Evolutionary conservation across 768 basidiomycete species (phyloP), one percentile per base, ranked within the genome.

Genomic region (Trametopsis cervina): DNA sequence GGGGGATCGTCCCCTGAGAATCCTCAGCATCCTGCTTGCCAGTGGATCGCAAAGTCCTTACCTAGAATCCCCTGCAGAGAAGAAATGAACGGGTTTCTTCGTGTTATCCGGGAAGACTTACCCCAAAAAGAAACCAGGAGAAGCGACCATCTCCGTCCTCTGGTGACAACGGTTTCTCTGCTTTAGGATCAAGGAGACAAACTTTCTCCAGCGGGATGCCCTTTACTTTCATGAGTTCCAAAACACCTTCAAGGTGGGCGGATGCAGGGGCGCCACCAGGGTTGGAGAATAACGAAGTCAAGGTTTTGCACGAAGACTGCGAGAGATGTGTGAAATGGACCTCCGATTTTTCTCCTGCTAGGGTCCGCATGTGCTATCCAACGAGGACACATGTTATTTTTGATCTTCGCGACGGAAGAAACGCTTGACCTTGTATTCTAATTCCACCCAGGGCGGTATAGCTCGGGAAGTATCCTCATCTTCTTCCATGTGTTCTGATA

Each of bases 171-270:
- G 67, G 75, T 44, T 69, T 64, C 44, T 80, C 70, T 0, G 93
- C 93, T 60, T 83, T 88, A 1, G 96, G 96, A 62, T 99, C 96
- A n/a, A 99, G 76, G 13, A 99, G 69, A 60, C 96, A 99, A 9
- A 96, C 86, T 56, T 75, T 75, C 0, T 80, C 72, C 3, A 83
- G 61, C 0, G 71, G 46, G 49, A 75, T 46, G 56, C 63, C 33
- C 54, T 68, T 55, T 21, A 55, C 46, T 42, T 73, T 66, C 65
- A 92, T 77, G n/a, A 87, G 66, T 2, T 81, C 73, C 18, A 80
- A 58, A 0, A 92, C 71, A 4, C 79, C 73, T 11, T 66, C 59
- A 26, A 72, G 69, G 58, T 81, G 73, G 40, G 74, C 77, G 21
- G 67, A 64, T 1, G 72, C 73, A 18, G 63, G 55, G 0, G 75